Base-by-base conservation (phyloP, 495 filamentous ascomycete genomes). In the Daldinia caldariorum region DNA sequence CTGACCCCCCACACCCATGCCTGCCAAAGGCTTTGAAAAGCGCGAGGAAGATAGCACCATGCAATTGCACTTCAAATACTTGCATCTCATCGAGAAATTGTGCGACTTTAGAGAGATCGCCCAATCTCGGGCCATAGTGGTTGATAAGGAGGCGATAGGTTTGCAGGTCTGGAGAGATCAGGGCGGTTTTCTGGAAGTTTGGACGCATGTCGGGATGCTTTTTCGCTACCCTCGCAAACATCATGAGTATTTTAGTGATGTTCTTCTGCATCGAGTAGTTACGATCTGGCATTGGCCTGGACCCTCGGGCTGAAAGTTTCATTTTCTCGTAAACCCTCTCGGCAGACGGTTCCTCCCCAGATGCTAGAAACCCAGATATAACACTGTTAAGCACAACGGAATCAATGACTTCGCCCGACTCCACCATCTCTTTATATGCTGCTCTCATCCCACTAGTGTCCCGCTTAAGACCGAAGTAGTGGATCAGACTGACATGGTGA, bases 311-410 rank as follows among this genome's bases (percentile, higher is more conserved):
- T n/a, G 82, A 77, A 14, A 87, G 75, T 75, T 91, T 93, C 93
- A 97, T 97, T 51, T 89, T 88, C 58, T 88, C 83, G 76, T 96
- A 97, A 4, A 97, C 82, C 50, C 89, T 83, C 71, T 93, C 88
- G 2, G 93, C 96, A 0, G 89, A 89, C 26, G 81, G 77, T 4
- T 86, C 80, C 70, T 98, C 92, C 32, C 89, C 89, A 2, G 88
- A 86, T 61, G 86, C 83, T 41, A 98, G 80, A 22, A 98, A 85
- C 2, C 93, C 89, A 1, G 87, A 83, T 63, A 97, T 91, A 70
- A 97, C 84, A 64, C 90, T 90, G 74, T 97, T 97, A 72, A 97
- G 81, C 12, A 92, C 91, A 5, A 90, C 86, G 0, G 93, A 95
- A 77, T 98, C 94, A 34, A 99, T 89, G 14, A 97, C 87, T 74